These are phyloP conservation scores for Ampelomyces quisqualis DNA, from an alignment of 2,329 filamentous ascomycete species.

Conservation along the genomic window DNA sequence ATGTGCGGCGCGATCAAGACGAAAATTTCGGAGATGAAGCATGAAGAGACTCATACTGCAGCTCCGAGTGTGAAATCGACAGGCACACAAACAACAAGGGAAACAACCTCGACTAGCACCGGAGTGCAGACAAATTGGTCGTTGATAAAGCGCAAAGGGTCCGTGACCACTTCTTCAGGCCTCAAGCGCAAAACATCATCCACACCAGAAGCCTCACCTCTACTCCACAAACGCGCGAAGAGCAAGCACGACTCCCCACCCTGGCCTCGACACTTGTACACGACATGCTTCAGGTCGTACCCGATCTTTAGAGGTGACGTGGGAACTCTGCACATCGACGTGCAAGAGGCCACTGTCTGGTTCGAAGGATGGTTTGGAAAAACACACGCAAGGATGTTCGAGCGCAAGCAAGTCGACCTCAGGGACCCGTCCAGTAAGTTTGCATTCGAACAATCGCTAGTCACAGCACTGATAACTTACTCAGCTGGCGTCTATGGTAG, in stretches of 20 bases:
- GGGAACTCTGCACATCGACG: conserved; percentile 3
- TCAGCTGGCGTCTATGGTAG: background rate
- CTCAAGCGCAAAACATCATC: conserved; percentile 2
- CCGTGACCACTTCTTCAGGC: background rate
- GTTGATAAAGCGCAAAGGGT: too few species aligned
- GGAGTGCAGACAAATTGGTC: conserved; percentile 1
- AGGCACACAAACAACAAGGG: background rate
- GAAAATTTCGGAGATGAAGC: background rate
- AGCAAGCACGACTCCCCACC: conserved; percentile 1
- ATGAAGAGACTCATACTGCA: background rate
- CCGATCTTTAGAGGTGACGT: background rate
- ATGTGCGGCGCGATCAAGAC: background rate
- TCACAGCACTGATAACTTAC: background rate
- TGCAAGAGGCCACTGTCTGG: conserved; percentile 1
- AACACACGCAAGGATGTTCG: background rate
- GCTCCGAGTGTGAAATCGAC: background rate
- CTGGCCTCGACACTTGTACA: conserved; percentile 6
- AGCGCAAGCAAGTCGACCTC: conserved; percentile 3
- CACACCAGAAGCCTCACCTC: background rate
- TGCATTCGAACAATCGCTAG: background rate
- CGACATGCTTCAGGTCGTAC: background rate
- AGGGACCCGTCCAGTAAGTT: background rate
- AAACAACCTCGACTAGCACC: background rate
- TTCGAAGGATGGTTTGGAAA: conserved; percentile 4
- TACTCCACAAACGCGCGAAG: conserved; percentile 2